A percentile compares a stretch with the other conserved stretches of the same genome.
phyloP scores from a whole-genome alignment of 345 rosid species.

The Orychophragmus violaceus region DNA sequence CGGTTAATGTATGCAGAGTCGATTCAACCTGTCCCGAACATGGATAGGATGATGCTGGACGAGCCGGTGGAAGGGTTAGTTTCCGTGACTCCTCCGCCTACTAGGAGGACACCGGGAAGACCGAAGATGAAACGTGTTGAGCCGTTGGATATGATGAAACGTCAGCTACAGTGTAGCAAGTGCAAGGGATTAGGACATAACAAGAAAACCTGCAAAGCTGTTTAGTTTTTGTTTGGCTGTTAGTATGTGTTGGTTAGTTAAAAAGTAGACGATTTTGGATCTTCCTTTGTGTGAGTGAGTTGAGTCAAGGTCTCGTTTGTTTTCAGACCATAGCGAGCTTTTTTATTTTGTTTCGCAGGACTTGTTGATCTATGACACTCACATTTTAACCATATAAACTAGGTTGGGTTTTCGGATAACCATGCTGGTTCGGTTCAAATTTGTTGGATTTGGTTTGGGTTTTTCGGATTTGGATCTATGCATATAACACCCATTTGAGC shows the following conservation, averaged over 20 bases:
- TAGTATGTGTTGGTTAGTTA: conserved; percentile 19
- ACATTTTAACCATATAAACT: neutral
- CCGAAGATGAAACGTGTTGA: conserved; percentile 68
- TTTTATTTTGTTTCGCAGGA: neutral
- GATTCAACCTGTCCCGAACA: conserved; percentile 77
- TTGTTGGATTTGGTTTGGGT: too few species aligned
- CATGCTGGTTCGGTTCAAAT: too few species aligned
- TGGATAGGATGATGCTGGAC: conserved; percentile 44
- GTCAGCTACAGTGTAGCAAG: conserved; percentile 93
- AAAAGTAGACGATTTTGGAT: conserved; percentile 23
- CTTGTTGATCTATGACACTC: conserved; percentile 2
- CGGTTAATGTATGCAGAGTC: conserved; percentile 55
- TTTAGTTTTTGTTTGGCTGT: neutral
- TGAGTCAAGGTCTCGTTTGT: conserved; percentile 4
- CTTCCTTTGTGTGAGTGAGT: conserved; percentile 8
- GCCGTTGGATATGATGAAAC: conserved; percentile 54
- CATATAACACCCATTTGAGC: too few species aligned
- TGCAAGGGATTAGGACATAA: conserved; percentile 98
- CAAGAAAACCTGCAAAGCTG: conserved; percentile 79
- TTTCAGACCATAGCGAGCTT: neutral
- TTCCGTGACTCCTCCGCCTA: conserved; percentile 82
- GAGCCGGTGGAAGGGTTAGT: conserved; percentile 39
- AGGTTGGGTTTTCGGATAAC: too few species aligned
- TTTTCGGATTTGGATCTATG: too few species aligned
- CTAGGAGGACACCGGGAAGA: conserved; percentile 73